Percentiles rank a stretch among this genome's conserved stretches.
phyloP scores from a whole-genome alignment of 306 rosid genomes.

The Pachyrhizus erosus region DNA sequence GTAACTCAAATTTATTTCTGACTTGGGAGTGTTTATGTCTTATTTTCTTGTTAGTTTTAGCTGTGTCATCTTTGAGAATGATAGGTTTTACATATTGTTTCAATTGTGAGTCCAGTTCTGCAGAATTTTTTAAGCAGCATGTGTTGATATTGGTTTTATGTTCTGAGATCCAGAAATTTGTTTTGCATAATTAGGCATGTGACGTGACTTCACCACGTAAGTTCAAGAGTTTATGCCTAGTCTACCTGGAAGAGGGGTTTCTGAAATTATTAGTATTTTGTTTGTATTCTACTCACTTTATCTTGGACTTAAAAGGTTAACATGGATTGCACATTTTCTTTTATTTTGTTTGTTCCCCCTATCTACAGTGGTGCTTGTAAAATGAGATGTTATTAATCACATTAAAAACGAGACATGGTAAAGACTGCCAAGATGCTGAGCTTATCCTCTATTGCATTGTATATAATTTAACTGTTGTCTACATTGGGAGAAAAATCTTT shows the following conservation, averaged over 20 bases:
- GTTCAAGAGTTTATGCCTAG: neutral
- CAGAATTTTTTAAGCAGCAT: neutral
- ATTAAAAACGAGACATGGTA: neutral
- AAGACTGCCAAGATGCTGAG: constrained; percentile 3
- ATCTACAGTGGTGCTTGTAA: neutral
- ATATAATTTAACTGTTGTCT: constrained; percentile 19
- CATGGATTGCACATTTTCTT: neutral
- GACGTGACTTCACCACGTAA: neutral
- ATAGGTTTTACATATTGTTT: neutral
- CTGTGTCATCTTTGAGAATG: constrained; percentile 31
- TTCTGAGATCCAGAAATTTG: constrained; percentile 14
- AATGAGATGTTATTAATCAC: constrained; percentile 13
- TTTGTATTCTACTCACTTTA: neutral
- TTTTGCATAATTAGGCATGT: constrained; percentile 25
- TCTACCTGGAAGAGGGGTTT: constrained; percentile 31
- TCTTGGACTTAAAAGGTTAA: constrained; percentile 30
- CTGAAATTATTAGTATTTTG: constrained; percentile 14
- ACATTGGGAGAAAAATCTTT: neutral
- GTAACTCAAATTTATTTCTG: constrained; percentile 31
- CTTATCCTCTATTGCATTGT: constrained; percentile 1
- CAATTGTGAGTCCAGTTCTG: neutral
- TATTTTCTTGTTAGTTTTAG: constrained; percentile 26
- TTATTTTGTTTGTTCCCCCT: neutral
- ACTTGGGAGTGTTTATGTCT: neutral
- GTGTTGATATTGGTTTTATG: constrained; percentile 15